These are phyloP conservation scores for Cinnamomum chago DNA, from an alignment of 164 flowering plant genomes.

Conservation along the genomic window DNA sequence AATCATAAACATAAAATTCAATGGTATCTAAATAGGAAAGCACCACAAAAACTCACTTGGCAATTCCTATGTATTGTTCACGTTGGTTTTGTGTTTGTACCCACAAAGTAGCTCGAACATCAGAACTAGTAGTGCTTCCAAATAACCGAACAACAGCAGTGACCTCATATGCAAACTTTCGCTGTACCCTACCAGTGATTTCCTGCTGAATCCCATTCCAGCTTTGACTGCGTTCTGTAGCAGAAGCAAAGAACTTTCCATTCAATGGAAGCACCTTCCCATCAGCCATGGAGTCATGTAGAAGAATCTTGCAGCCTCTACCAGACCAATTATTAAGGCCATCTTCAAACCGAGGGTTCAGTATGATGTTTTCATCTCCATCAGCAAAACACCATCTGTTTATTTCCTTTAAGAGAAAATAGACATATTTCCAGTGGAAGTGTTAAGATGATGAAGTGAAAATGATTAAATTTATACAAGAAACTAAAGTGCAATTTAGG, in stretches of 20 bases:
- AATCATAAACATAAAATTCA: neutral
- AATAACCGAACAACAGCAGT: slow-evolving; percentile 66
- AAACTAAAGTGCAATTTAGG: no score
- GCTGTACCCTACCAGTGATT: slow-evolving; percentile 67
- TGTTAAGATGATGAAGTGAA: neutral
- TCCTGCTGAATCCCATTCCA: slow-evolving; percentile 98
- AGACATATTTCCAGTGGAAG: neutral
- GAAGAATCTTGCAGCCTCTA: slow-evolving; percentile 71
- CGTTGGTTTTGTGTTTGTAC: slow-evolving; percentile 62
- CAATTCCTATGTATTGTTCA: slow-evolving; percentile 80
- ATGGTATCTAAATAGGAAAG: neutral
- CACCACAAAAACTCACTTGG: slow-evolving; percentile 43
- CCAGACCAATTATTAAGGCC: slow-evolving; percentile 85
- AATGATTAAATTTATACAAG: neutral
- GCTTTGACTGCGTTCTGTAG: slow-evolving; percentile 66
- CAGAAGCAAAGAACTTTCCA: slow-evolving; percentile 77
- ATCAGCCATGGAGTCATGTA: slow-evolving; percentile 71
- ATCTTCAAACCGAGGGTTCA: slow-evolving; percentile 76
- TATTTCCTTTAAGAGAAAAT: slow-evolving; percentile 12
- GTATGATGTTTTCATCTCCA: slow-evolving; percentile 61
- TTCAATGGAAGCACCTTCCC: slow-evolving; percentile 69
- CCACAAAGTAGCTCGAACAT: slow-evolving; percentile 74
- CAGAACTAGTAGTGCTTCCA: slow-evolving; percentile 54
- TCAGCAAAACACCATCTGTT: slow-evolving; percentile 10
- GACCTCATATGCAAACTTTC: slow-evolving; percentile 77